phyloP scores from a whole-genome alignment of 2,329 filamentous ascomycete genomes.

The Domatiomyces globalis region DNA sequence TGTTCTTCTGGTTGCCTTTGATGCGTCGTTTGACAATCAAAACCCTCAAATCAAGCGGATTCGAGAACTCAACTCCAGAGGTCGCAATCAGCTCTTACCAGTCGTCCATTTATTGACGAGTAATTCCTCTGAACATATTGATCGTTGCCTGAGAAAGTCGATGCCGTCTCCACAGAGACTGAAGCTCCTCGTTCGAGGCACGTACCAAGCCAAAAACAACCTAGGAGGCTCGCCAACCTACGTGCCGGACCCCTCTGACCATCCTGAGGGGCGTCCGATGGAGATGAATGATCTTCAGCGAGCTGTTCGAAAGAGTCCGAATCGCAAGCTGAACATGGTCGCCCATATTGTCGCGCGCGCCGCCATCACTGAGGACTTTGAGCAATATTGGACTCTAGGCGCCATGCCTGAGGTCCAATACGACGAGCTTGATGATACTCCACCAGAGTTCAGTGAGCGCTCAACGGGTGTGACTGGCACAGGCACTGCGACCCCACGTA shows the following conservation, averaged over 20 bases:
- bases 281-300: conserved; percentile 23
- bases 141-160: conserved; percentile 26
- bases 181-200: conserved; percentile 15
- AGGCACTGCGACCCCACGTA: conserved; percentile 10
- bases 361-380: conserved; percentile 25
- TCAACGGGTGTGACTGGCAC: conserved; percentile 4
- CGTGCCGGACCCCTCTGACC: conserved; percentile 11
- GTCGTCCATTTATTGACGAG: conserved; percentile 31
- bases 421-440: conserved; percentile 19
- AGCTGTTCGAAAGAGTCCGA: conserved; percentile 19
- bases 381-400: conserved; percentile 26
- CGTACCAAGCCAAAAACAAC: conserved; percentile 13
- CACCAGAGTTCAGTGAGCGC: conserved; percentile 6
- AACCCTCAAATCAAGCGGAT: conserved; percentile 28
- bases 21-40: conserved; percentile 28
- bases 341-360: conserved; percentile 8
- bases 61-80: conserved; percentile 23
- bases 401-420: conserved; percentile 26
- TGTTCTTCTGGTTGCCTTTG: conserved; percentile 29
- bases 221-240: conserved; percentile 13
- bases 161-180: conserved; percentile 13
- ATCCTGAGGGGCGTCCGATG: conserved; percentile 12
- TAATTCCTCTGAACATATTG: conserved; percentile 35
- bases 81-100: conserved; percentile 24
- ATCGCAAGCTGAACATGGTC: conserved; percentile 9